Base-by-base conservation (phyloP, 805 yeast genomes). In the Henningerozyma blattae region DNA sequence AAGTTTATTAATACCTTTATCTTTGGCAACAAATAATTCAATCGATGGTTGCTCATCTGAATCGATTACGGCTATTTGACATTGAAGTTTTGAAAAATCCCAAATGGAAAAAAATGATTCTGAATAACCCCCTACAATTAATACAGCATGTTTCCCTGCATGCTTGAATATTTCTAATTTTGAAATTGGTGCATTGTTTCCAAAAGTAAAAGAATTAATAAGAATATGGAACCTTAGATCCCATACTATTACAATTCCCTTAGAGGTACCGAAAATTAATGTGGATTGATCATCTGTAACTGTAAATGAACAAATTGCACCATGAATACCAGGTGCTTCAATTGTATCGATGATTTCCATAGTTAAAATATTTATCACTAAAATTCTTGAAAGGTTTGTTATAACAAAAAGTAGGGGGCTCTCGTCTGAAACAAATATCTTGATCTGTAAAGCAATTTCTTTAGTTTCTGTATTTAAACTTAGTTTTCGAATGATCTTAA, bases 181-280 rank as follows among this genome's bases (percentile, higher is more conserved):
- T 8, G 61, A 58, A 7, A 85, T 74, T 1, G 78, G 70, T 16
- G 49, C 55, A 4, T 64, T 63, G 12, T 62, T 59, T 27, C 65
- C 68, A 30, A 84, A 65, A 8, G 68, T 67, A 75, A 85, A 80
- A 1, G 77, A 62, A 39, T 70, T 75, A 24, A 84, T 59, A 28
- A 69, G 59, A 0, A 79, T 38, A 24, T 65, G 65, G 51, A 85
- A 83, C 34, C 93, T 61, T 24, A 82, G 43, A 52, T 86, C 95
- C 94, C 95, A 86, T 13, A 89, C 56, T 41, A 75, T 76, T 20
- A 91, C 50, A 1, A 77, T 59, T 1, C 96, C 96, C 27, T 68
- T 69, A 0, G 70, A 59, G 0, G 95, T 83, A 0, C 95, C 96
- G 2, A 79, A 50, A 7, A 83, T 52, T 1, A 83, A 50, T 84